Evolutionary conservation across 441 rosid species (phyloP).

Genomic region (Metrosideros polymorpha): DNA sequence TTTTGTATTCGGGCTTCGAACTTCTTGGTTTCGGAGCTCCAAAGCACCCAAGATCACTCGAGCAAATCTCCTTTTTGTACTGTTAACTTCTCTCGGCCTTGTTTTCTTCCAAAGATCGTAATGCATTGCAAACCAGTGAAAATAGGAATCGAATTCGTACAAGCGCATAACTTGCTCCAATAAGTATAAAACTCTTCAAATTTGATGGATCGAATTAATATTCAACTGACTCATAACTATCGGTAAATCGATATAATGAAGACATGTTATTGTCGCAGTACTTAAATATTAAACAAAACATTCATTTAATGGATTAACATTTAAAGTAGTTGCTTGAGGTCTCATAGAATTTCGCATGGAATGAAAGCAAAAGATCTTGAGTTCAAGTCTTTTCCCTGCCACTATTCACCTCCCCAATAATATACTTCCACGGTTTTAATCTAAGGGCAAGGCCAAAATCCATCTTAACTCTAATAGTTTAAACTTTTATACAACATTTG

Average conservation of each 20-base stretch:
- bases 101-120: background rate
- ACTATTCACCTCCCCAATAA: background rate
- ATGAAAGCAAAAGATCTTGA: rapidly evolving
- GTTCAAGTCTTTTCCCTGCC: background rate
- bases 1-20: background rate
- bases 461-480: background rate
- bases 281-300: background rate
- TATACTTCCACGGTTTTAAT: background rate
- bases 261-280: background rate
- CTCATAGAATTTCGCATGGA: background rate
- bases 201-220: background rate
- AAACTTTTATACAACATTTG: background rate
- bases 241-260: background rate
- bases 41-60: background rate
- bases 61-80: background rate
- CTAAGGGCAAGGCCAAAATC: background rate
- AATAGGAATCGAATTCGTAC: background rate
- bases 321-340: rapidly evolving
- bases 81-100: background rate
- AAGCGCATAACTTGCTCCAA: background rate
- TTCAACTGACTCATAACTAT: background rate
- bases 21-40: background rate
- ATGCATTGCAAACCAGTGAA: background rate
- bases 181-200: background rate
- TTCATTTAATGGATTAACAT: background rate